Percentiles rank a stretch among this genome's conserved stretches.
These are phyloP conservation scores for Phylloporus gajari DNA, from an alignment of 1,284 basidiomycete species.

Conservation along the genomic window DNA sequence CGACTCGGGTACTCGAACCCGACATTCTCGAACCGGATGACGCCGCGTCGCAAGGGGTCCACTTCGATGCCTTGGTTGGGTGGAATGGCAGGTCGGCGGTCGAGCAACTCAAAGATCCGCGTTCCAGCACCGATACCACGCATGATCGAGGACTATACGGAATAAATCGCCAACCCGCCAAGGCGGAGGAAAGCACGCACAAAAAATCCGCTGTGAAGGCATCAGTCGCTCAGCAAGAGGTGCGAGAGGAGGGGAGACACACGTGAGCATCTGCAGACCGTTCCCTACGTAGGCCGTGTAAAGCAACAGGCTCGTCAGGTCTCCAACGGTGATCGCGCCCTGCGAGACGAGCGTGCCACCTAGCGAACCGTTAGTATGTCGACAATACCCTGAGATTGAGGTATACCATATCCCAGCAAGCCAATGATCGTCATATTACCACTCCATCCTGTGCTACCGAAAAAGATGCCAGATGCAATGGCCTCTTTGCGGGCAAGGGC, in stretches of 20 bases:
- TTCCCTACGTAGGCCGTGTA: slow-evolving; percentile 93
- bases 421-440: slow-evolving; percentile 94
- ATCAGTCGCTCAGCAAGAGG: slow-evolving; percentile 12
- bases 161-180: slow-evolving; percentile 8
- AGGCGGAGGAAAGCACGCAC: slow-evolving; percentile 42
- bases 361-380: slow-evolving; percentile 37
- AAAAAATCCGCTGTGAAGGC: slow-evolving; percentile 48
- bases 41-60: slow-evolving; percentile 65
- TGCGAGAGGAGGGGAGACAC: slow-evolving; percentile 44
- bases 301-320: slow-evolving; percentile 89
- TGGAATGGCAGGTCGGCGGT: slow-evolving; percentile 79
- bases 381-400: neutral
- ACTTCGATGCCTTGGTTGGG: slow-evolving; percentile 70
- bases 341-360: slow-evolving; percentile 91
- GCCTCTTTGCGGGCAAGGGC: slow-evolving; percentile 88
- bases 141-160: slow-evolving; percentile 79
- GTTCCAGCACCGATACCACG: slow-evolving; percentile 92
- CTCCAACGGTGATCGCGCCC: slow-evolving; percentile 90
- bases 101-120: slow-evolving; percentile 93
- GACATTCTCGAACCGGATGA: slow-evolving; percentile 82
- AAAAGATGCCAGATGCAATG: slow-evolving; percentile 91
- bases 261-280: slow-evolving; percentile 84
- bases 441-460: slow-evolving; percentile 92
- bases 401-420: slow-evolving; percentile 87
- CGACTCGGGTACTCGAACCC: slow-evolving; percentile 90